Conservation (phyloP, 768 basidiomycete species). For the Leccinum longicurvipes region DNA sequence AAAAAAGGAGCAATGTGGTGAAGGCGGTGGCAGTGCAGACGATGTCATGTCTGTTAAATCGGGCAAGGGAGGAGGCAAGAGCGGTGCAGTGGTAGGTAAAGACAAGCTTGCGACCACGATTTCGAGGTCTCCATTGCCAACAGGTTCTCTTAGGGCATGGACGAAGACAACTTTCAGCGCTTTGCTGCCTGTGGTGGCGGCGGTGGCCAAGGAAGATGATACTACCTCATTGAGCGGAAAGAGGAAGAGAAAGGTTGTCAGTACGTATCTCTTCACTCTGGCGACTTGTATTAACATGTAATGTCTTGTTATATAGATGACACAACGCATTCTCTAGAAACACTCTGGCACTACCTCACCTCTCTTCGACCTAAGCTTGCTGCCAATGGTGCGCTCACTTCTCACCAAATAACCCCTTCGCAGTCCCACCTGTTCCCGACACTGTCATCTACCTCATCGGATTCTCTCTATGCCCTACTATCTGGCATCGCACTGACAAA, state of each 20-base stretch:
- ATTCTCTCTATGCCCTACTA: slow-evolving; percentile 77
- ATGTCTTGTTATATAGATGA: slow-evolving; percentile 43
- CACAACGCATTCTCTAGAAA: slow-evolving; percentile 74
- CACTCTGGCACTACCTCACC: slow-evolving; percentile 81
- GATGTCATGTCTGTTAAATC: slow-evolving; percentile 25
- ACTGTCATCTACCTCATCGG: slow-evolving; percentile 67
- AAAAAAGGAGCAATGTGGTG: slow-evolving; percentile 10
- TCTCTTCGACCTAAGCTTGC: slow-evolving; percentile 86
- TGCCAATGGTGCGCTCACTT: slow-evolving; percentile 70
- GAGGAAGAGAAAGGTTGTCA: slow-evolving; percentile 28
- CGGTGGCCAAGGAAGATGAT: slow-evolving; percentile 58
- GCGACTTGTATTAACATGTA: neutral
- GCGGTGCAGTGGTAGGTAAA: slow-evolving; percentile 17
- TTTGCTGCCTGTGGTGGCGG: slow-evolving; percentile 31
- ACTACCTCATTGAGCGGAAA: slow-evolving; percentile 47
- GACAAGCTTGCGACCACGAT: slow-evolving; percentile 18
- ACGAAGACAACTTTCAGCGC: slow-evolving; percentile 56
- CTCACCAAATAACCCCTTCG: slow-evolving; percentile 63
- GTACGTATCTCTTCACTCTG: slow-evolving; percentile 30
- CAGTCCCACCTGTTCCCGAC: slow-evolving; percentile 66
- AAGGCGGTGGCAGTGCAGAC: slow-evolving; percentile 14
- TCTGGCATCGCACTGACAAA: slow-evolving; percentile 61
- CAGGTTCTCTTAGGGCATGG: slow-evolving; percentile 46
- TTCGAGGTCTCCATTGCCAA: slow-evolving; percentile 33
- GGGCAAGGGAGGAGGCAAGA: slow-evolving; percentile 26